Conservation (phyloP, 2,329 filamentous ascomycete genomes). For the Alternaria brassicae region DNA sequence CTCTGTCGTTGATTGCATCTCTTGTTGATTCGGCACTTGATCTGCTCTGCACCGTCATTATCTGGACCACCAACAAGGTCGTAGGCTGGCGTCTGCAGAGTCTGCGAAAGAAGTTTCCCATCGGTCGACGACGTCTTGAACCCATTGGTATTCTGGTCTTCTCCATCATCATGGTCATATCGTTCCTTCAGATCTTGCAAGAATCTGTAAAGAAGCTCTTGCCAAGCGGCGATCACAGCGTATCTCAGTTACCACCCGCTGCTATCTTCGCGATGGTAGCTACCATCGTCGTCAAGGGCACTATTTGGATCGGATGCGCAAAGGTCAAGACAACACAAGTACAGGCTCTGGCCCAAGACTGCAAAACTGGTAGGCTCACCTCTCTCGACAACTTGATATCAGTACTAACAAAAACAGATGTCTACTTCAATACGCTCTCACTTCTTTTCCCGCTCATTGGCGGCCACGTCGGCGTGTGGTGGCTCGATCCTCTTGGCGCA, state of each 20-base stretch:
- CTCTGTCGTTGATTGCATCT: conserved; percentile 67
- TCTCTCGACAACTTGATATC: fast-evolving
- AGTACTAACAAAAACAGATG: conserved; percentile 56
- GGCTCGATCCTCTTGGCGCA: conserved; percentile 70
- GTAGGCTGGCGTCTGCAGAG: conserved; percentile 64
- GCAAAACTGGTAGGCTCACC: conserved; percentile 51
- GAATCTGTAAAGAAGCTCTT: conserved; percentile 66
- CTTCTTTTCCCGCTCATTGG: conserved; percentile 69
- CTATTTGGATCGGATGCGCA: conserved; percentile 66
- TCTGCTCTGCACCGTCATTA: conserved; percentile 66
- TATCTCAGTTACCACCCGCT: conserved; percentile 59
- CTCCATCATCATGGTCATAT: conserved; percentile 68
- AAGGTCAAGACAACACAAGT: conserved; percentile 69
- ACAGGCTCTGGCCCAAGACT: conserved; percentile 68
- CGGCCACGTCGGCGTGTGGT: conserved; percentile 66
- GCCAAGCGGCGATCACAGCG: conserved; percentile 57
- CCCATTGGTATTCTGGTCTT: conserved; percentile 69
- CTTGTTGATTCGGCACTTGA: conserved; percentile 68
- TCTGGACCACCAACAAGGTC: conserved; percentile 66
- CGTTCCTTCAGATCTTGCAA: conserved; percentile 66
- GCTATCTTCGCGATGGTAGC: conserved; percentile 65
- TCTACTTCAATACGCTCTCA: conserved; percentile 69
- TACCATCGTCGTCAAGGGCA: conserved; percentile 66
- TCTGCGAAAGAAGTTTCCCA: conserved; percentile 64
- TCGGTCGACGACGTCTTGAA: conserved; percentile 60